Conservation (phyloP, 768 basidiomycete genomes). For the Boletus rex-veris region DNA sequence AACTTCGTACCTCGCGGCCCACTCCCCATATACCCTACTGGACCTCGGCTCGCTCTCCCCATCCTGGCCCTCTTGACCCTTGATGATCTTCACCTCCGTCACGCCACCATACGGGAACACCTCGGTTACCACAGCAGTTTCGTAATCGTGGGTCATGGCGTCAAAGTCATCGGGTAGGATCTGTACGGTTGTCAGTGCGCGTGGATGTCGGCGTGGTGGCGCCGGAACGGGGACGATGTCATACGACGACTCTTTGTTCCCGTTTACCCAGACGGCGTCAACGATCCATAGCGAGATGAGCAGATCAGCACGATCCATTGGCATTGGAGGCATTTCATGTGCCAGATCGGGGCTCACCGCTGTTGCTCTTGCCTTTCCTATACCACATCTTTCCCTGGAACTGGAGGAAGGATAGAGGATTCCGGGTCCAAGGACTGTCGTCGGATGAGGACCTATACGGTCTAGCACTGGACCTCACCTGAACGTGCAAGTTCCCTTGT, state of each 20-base stretch:
- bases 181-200: conserved; percentile 32
- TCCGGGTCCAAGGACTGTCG: neutral
- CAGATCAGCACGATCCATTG: conserved; percentile 7
- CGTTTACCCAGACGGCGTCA: neutral
- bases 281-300: conserved; percentile 14
- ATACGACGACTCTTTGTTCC: conserved; percentile 30
- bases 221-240: conserved; percentile 26
- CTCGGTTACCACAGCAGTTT: conserved; percentile 27
- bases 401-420: neutral
- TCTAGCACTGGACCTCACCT: conserved; percentile 1
- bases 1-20: conserved; percentile 28
- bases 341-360: conserved; percentile 20
- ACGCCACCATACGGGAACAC: conserved; percentile 20
- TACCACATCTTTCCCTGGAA: conserved; percentile 14
- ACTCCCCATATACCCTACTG: conserved; percentile 33
- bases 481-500: conserved; percentile 10
- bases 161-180: conserved; percentile 31
- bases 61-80: conserved; percentile 5
- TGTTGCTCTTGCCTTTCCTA: conserved; percentile 25
- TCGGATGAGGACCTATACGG: neutral
- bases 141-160: conserved; percentile 27
- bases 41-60: conserved; percentile 15
- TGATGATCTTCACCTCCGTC: conserved; percentile 21
- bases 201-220: conserved; percentile 22
- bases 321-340: too few species aligned